Base-by-base conservation (phyloP, 495 filamentous ascomycete species). In the Hyaloscypha finlandica region DNA sequence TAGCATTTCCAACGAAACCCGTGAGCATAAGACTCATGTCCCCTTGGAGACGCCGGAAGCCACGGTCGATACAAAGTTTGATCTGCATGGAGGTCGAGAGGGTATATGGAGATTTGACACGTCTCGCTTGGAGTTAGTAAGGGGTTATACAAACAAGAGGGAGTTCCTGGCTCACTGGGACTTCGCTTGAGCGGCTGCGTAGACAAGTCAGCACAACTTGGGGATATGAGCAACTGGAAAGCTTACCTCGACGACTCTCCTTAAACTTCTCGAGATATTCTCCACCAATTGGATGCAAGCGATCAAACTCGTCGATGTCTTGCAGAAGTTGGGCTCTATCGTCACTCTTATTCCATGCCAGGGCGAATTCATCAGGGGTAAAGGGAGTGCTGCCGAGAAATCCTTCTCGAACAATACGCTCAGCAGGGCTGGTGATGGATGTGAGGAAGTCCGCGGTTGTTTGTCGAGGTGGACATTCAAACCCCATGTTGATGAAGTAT, bases 401-500 rank as follows among this genome's bases (percentile, higher is more conserved):
- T 5, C 90, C 92, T 4, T 81, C 70, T 12, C 85, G 82, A 31
- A 88, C 81, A 35, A 85, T 71, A 33, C 91, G 86, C 73, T 94
- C 91, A 3, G 78, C 76, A 0, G 92, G 84, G 68, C 86, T 89
- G 0, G 92, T 93, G 73, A 95, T 79, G 6, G 91, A 92, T 1
- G 92, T 94, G 0, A 94, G 79, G 77, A 92, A 95, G 72, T 95
- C 92, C 25, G 89, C 88, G 0, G 88, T 90, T 1, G 90, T 94
- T 70, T 90, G 86, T 64, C 92, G 86, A 29, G 83, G 78, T 1
- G 90, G 88, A 68, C 89, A 92, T 12, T 88, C 79, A 73, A 92
- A 95, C 14, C 92, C 92, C 74, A 95, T 86, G 51, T 90, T 78
- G 55, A 85, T 74, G 66, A 94, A 94, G 75, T 88, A 94, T 51